These are phyloP conservation scores for Globisporangium paroecandrum DNA, from an alignment of 352 stramenopile species.

Conservation along the genomic window DNA sequence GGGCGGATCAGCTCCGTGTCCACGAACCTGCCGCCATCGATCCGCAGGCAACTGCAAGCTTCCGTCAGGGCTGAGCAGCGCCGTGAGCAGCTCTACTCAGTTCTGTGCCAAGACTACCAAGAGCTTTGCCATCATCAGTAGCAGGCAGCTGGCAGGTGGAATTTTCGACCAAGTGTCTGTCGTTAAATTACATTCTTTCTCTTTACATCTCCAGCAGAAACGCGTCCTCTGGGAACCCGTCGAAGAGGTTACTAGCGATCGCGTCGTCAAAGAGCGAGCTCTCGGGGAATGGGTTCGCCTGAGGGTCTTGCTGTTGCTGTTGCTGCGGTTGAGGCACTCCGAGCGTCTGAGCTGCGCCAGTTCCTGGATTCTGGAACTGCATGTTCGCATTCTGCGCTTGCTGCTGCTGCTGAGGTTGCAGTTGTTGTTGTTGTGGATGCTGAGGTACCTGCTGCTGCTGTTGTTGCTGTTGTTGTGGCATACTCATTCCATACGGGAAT, in stretches of 20 bases:
- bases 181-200: conserved; percentile 24
- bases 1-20: conserved; percentile 44
- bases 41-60: conserved; percentile 43
- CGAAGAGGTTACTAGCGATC: conserved; percentile 56
- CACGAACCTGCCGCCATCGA: conserved; percentile 46
- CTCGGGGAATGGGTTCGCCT: conserved; percentile 23
- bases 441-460: conserved; percentile 11
- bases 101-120: conserved; percentile 48
- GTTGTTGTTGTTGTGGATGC: conserved; percentile 13
- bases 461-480: conserved; percentile 21
- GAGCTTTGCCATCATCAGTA: conserved; percentile 19
- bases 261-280: conserved; percentile 42
- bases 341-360: conserved; percentile 2
- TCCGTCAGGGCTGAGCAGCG: conserved; percentile 40
- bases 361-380: conserved; percentile 16
- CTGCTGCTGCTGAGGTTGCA: conserved; percentile 15
- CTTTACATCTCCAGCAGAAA: conserved; percentile 70
- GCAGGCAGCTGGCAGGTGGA: not conserved
- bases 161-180: conserved; percentile 18
- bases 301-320: conserved; percentile 23
- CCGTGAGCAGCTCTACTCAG: conserved; percentile 51
- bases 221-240: conserved; percentile 65
- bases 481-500: conserved; percentile 32
- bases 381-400: conserved; percentile 13
- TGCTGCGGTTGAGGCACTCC: conserved; percentile 11